Evolutionary conservation across 2,329 filamentous ascomycete genomes (phyloP).

Genomic region (Cytospora piceicola): DNA sequence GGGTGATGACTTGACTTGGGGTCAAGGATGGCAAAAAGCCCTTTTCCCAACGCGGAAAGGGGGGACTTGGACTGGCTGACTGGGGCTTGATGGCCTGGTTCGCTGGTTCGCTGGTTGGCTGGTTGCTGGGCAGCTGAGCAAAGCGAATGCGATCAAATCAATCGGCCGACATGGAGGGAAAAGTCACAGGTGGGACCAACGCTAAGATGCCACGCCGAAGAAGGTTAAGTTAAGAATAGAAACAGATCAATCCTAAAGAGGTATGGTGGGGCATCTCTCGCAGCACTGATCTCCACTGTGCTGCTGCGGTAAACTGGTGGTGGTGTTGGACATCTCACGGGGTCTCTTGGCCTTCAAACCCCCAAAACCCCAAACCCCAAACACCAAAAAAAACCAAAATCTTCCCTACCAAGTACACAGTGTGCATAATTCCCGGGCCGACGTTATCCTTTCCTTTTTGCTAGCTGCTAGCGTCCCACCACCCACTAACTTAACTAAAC

Average conservation of each 20-base stretch:
- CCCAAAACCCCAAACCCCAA: too few species aligned
- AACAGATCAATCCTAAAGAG: slow-evolving; percentile 6
- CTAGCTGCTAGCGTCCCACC: not conserved
- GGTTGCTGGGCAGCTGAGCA: not conserved
- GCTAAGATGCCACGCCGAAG: slow-evolving; percentile 29
- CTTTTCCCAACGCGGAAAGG: not conserved
- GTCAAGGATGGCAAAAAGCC: not conserved
- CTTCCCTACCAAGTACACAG: slow-evolving; percentile 26
- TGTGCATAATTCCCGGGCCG: not conserved
- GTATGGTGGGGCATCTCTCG: slow-evolving; percentile 15
- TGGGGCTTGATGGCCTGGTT: not conserved
- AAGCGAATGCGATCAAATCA: slow-evolving; percentile 18
- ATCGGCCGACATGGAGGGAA: slow-evolving; percentile 20
- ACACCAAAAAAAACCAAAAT: too few species aligned
- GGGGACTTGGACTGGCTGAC: slow-evolving; percentile 1
- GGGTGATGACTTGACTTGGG: not conserved
- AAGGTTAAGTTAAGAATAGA: slow-evolving; percentile 32
- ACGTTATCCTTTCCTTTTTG: not conserved
- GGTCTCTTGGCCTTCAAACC: too few species aligned
- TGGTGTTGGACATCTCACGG: not conserved
- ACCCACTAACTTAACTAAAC: not conserved
- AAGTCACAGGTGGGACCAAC: slow-evolving; percentile 18
- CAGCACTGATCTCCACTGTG: slow-evolving; percentile 23
- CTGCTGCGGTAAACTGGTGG: slow-evolving; percentile 16
- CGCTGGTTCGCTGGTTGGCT: too few species aligned